A percentile compares a stretch with the other conserved stretches of the same genome.
Conservation (phyloP, 345 rosid genomes). For the Acer negundo region DNA sequence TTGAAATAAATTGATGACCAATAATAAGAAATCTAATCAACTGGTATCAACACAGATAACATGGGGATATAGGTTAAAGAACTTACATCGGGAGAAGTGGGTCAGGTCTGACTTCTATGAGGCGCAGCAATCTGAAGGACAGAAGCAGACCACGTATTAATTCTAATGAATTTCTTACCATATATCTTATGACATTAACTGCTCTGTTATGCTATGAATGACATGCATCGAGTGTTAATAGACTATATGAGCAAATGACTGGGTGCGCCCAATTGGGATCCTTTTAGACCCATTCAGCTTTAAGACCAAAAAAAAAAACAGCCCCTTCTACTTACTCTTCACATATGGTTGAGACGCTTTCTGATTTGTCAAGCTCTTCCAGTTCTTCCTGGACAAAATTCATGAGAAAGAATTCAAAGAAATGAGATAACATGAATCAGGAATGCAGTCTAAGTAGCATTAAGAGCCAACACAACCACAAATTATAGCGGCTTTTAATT, state of each 20-base stretch:
- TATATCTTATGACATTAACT: background rate
- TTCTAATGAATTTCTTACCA: slow-evolving; percentile 1
- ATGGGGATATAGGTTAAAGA: background rate
- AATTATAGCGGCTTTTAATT: background rate
- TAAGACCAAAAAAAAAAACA: too few species aligned
- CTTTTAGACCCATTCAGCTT: too few species aligned
- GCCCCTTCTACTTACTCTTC: slow-evolving; percentile 53
- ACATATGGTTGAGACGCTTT: slow-evolving; percentile 49
- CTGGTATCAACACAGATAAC: background rate
- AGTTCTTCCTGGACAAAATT: slow-evolving; percentile 54
- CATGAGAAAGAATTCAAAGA: background rate
- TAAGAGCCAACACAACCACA: background rate
- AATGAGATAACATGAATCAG: background rate
- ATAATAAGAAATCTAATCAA: slow-evolving; percentile 12
- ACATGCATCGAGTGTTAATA: background rate
- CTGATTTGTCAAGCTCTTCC: slow-evolving; percentile 52
- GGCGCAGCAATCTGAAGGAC: slow-evolving; percentile 42
- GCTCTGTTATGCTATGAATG: background rate
- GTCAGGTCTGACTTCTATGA: slow-evolving; percentile 48
- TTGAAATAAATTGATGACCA: slow-evolving; percentile 5
- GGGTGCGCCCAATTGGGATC: background rate
- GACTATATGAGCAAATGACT: background rate
- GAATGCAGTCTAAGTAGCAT: slow-evolving; percentile 7
- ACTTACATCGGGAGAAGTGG: slow-evolving; percentile 68
- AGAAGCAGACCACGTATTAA: slow-evolving; percentile 11